Conservation (phyloP, 176 grass and related monocot species). For the Zizania latifolia region DNA sequence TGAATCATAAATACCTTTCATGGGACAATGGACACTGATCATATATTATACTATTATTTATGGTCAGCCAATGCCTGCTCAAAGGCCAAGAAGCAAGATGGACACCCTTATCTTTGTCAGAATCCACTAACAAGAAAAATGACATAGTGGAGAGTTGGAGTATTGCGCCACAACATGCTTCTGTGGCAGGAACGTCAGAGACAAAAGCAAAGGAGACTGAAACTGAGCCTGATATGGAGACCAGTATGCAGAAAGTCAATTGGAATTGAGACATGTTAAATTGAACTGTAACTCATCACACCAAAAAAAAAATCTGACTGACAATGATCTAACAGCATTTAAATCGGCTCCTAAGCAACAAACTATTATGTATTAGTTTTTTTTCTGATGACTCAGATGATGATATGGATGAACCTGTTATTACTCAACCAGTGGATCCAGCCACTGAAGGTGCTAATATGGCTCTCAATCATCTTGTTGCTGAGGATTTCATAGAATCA, state of each 20-base stretch:
- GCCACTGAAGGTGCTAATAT: no score
- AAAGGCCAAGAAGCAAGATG: slow-evolving; percentile 77
- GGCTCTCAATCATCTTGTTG: slow-evolving; percentile 84
- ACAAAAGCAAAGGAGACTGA: slow-evolving; percentile 16
- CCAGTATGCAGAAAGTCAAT: slow-evolving; percentile 2
- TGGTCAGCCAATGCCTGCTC: slow-evolving; percentile 71
- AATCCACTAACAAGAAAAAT: slow-evolving; percentile 50
- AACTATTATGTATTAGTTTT: no score
- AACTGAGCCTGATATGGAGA: slow-evolving; percentile 42
- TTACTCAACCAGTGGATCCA: no score
- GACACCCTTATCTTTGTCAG: slow-evolving; percentile 75
- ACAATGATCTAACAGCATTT: neutral
- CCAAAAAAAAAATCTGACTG: neutral
- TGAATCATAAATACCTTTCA: neutral
- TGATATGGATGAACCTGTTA: no score
- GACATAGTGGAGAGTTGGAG: slow-evolving; percentile 38
- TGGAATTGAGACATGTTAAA: neutral
- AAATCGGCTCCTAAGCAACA: neutral
- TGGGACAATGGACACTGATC: neutral
- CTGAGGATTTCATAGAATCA: slow-evolving; percentile 93
- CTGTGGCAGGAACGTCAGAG: slow-evolving; percentile 40
- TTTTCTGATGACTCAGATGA: no score
- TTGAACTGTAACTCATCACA: neutral
- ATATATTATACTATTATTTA: slow-evolving; percentile 23
- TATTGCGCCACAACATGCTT: slow-evolving; percentile 32